Base-by-base conservation (phyloP, 2,329 filamentous ascomycete species). In the Cladosporium phlei region DNA sequence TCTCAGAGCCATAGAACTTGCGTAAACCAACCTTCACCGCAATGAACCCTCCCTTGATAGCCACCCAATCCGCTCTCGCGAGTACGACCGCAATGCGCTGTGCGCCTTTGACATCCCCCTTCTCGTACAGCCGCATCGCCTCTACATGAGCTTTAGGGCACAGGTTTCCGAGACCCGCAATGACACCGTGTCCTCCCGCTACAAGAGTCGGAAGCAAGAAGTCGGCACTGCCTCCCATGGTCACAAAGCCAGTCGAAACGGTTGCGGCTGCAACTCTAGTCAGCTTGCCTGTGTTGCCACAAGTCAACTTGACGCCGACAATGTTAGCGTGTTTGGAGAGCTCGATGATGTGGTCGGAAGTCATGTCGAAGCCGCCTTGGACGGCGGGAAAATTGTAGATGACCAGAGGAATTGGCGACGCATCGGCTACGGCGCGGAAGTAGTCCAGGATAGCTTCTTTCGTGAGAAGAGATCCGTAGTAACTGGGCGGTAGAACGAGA, bases 401-500 rank as follows among this genome's bases (percentile, higher is more conserved):
- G 56, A 85, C 72, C 56, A 85, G 69, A 1, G 82, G 82, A 25
- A 85, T 75, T 2, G 80, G 80, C 1, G 79, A 83, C 3, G 62
- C 73, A 51, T 78, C 73, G 16, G 82, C 82, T 14, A 85, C 82
- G 27, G 77, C 72, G 27, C 68, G 71, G 72, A 88, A 90, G 66
- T 81, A 88, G 20, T 78, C 73, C 38, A 79, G 63, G 39, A 82
- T 68, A 2, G 76, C 76, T 6, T 77, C 73, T 9, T 77, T 74
- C 20, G 74, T 78, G 61, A 88, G 83, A 17, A 87, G 71, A 3
- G 77, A 62, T 47, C 82, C 78, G 69, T 89, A 90, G 70, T 90
- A 91, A 40, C 79, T 80, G 3, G 86, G 86, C 9, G 86, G 85
- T 21, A 91, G 75, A 3, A 90, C 78, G 47, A 93, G 74, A 5